phyloP scores from a whole-genome alignment of 164 flowering plant genomes.

The Tinospora cordifolia region DNA sequence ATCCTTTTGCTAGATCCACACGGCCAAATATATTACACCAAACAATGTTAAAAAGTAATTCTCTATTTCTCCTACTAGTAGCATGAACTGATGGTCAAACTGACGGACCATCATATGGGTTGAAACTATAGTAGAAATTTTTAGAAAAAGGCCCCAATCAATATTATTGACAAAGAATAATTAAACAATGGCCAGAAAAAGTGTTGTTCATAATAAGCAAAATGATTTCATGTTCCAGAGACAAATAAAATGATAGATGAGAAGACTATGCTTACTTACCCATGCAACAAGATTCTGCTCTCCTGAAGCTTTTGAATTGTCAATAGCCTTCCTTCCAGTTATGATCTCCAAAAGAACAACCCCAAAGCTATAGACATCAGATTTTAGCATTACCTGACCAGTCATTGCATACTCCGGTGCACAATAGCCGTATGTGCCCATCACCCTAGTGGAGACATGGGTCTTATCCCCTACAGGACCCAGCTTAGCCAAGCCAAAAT shows the following conservation, averaged over 20 bases:
- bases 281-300: slow-evolving; percentile 79
- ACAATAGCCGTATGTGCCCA: no score
- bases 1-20: background rate
- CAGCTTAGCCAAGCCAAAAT: slow-evolving; percentile 87
- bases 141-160: background rate
- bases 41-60: background rate
- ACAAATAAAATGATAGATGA: background rate
- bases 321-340: slow-evolving; percentile 82
- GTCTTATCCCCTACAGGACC: slow-evolving; percentile 64
- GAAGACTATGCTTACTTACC: slow-evolving; percentile 39
- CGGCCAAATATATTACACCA: background rate
- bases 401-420: slow-evolving; percentile 48
- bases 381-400: slow-evolving; percentile 74
- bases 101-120: background rate
- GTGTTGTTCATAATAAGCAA: background rate
- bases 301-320: slow-evolving; percentile 30
- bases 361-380: slow-evolving; percentile 86
- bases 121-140: background rate
- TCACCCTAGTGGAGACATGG: slow-evolving; percentile 53
- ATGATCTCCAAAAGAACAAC: slow-evolving; percentile 83
- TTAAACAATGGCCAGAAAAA: background rate
- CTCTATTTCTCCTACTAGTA: background rate
- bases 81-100: background rate
- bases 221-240: background rate
- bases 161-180: background rate